phyloP scores from a whole-genome alignment of 2,329 filamentous ascomycete genomes.

The Paramyrothecium roridum region DNA sequence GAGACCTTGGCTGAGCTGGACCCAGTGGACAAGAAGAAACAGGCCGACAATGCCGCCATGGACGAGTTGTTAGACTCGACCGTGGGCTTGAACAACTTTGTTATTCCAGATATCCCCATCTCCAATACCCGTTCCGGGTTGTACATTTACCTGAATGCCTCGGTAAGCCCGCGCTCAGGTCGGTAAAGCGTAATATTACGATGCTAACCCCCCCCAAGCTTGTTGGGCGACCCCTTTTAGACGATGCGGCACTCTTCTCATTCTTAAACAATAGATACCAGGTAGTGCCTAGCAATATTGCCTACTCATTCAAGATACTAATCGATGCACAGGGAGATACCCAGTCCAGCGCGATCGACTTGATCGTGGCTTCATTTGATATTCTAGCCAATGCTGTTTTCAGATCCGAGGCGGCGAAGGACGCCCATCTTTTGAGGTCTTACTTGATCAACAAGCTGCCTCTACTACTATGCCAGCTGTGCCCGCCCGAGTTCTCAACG shows the following conservation, averaged over 20 bases:
- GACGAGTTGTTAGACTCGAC: conserved; percentile 57
- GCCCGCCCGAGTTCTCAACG: conserved; percentile 67
- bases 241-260: conserved; percentile 74
- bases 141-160: conserved; percentile 80
- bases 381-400: conserved; percentile 84
- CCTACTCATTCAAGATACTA: conserved; percentile 5
- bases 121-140: conserved; percentile 77
- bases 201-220: conserved; percentile 50
- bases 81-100: conserved; percentile 52
- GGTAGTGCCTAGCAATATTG: conserved; percentile 34
- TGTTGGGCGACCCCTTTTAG: conserved; percentile 75
- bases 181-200: rapidly evolving
- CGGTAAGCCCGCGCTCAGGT: conserved; percentile 50
- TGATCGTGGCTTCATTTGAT: conserved; percentile 87
- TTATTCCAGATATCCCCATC: conserved; percentile 62
- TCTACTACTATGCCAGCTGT: conserved; percentile 48
- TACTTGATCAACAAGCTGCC: conserved; percentile 74
- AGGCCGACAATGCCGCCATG: conserved; percentile 44
- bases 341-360: conserved; percentile 72
- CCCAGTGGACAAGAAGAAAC: conserved; percentile 49
- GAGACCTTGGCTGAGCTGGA: conserved; percentile 55
- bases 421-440: conserved; percentile 74
- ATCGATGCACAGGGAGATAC: conserved; percentile 60
- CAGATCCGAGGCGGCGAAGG: conserved; percentile 50
- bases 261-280: conserved; percentile 85